Conservation (phyloP, 179 eudicot species). For the Silene coronaria region DNA sequence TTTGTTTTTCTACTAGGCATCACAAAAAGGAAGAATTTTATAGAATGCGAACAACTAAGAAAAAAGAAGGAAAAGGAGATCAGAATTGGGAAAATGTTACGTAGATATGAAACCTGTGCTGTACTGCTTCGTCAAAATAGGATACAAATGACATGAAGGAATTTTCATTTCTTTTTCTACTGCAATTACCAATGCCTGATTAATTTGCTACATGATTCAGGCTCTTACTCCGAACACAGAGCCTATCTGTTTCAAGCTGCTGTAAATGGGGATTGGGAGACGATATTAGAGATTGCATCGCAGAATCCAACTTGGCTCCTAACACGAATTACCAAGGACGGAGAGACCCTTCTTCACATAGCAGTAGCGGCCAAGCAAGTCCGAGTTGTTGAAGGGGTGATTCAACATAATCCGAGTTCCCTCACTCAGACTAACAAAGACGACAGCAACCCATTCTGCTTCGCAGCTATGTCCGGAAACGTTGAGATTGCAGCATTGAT, state of each 20-base stretch:
- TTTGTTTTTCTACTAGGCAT: too few relatives aligned
- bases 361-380: slow-evolving; percentile 16
- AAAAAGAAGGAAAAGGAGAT: too few relatives aligned
- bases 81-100: too few relatives aligned
- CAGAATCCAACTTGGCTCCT: not conserved
- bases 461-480: slow-evolving; percentile 16
- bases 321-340: not conserved
- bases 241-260: slow-evolving; percentile 14
- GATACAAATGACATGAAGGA: too few relatives aligned
- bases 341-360: slow-evolving; percentile 14
- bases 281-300: not conserved
- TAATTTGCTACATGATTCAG: too few relatives aligned
- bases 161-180: too few relatives aligned
- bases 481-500: slow-evolving; percentile 15
- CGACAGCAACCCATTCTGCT: slow-evolving; percentile 12
- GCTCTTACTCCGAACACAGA: not conserved
- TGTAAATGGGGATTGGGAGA: slow-evolving; percentile 14
- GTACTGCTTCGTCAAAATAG: too few relatives aligned
- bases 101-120: too few relatives aligned
- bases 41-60: too few relatives aligned
- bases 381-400: not conserved
- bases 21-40: too few relatives aligned
- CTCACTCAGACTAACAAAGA: not conserved
- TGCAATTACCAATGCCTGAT: too few relatives aligned
- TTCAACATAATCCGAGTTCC: not conserved